phyloP scores from a whole-genome alignment of 306 rosid species.

The Canavalia gladiata region DNA sequence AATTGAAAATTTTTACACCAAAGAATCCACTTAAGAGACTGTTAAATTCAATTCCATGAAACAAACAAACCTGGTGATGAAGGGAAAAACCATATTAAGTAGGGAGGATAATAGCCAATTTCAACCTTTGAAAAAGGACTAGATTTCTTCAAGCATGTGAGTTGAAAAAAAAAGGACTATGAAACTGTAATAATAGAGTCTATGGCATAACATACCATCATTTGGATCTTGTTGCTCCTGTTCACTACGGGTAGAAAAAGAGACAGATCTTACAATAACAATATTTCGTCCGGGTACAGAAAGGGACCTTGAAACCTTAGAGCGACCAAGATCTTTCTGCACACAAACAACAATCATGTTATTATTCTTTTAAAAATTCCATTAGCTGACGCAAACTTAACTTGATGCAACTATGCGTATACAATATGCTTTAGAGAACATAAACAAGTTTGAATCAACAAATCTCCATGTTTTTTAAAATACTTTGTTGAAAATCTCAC shows the following conservation, averaged over 20 bases:
- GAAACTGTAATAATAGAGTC: conserved; percentile 41
- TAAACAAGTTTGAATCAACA: conserved; percentile 31
- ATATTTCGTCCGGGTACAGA: conserved; percentile 81
- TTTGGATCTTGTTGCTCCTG: conserved; percentile 60
- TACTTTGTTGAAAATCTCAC: conserved; percentile 19
- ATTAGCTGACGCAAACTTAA: conserved; percentile 29
- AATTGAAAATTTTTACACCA: conserved; percentile 7
- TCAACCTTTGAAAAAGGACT: conserved; percentile 28
- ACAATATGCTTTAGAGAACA: conserved; percentile 33
- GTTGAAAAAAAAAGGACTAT: conserved; percentile 15
- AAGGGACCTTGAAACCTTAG: conserved; percentile 89
- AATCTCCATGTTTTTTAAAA: conserved; percentile 14
- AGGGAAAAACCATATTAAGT: not conserved
- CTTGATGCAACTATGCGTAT: conserved; percentile 37
- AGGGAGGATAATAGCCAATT: not conserved
- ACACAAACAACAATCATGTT: conserved; percentile 43
- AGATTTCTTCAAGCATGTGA: conserved; percentile 34
- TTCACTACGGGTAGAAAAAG: conserved; percentile 64
- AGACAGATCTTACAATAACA: conserved; percentile 85
- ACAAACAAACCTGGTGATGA: not conserved
- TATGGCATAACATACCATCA: conserved; percentile 65
- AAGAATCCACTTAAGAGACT: conserved; percentile 23
- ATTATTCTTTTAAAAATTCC: not conserved
- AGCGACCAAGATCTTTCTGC: conserved; percentile 73
- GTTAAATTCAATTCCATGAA: not conserved